Evolutionary conservation across 1,284 basidiomycete genomes (phyloP), one percentile per base, ranked within the genome.

Genomic region (Ustilago loliicola): DNA sequence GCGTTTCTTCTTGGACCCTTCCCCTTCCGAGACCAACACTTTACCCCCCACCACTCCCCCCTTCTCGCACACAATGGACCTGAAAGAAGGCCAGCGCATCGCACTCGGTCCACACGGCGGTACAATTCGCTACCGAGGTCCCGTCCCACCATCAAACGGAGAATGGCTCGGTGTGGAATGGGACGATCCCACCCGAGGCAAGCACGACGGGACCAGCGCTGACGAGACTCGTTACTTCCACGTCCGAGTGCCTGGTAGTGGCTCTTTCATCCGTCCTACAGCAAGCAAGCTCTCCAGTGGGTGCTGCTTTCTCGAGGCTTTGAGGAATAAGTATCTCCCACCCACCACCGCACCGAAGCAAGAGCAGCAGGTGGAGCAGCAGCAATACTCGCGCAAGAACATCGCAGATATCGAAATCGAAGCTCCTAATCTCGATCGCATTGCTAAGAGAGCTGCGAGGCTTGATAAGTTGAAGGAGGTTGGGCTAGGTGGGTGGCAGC

Each of bases 91-190:
- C 30, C 58, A 45, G 17, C 75, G 83, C 25, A 66, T 85, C 56
- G 72, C 75, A 17, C 65, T 73, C 29, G 70, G 74, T 36, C 50
- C 66, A 15, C 67, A 80, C 40, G 61, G 76, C 11, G 83, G 83
- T 32, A 94, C 94, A 0, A 87, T 96, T 69, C 90, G 88, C 86
- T 96, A 91, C 83, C 86, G 90, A 7, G 94, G 94, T 3, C 77
- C 87, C 1, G 91, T 96, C 17, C 88, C 90, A 17, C 90, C 90
- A 21, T 91, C 93, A 0, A 84, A 87, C 9, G 93, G 93, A 11
- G 80, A 87, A 17, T 99, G 96, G 96, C 89, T 96, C 5, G 96
- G 96, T 15, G 90, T 98, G 58, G 96, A 98, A 88, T 99, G 96
- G 94, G 96, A 99, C 83, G 91, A 95, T 82, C 89, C 92, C 6